Evolutionary conservation across 805 yeast genomes (phyloP), one percentile per base, ranked within the genome.

Genomic region (Dipodascus geniculatus): DNA sequence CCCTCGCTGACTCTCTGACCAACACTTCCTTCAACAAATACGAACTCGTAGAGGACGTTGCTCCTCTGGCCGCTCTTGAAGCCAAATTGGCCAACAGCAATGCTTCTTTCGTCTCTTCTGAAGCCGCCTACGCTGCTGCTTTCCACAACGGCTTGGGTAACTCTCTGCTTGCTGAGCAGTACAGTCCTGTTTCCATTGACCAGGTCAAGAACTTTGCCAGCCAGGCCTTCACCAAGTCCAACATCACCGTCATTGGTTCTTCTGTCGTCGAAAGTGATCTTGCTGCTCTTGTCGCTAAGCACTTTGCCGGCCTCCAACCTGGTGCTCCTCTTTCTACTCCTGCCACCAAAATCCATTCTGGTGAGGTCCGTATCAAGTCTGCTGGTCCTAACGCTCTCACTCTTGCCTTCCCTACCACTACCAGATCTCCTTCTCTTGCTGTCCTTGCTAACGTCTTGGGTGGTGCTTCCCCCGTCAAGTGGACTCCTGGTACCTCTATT

Each of bases 91-190:
- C 73, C 49, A 65, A 71, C 54, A 63, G 74, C 16, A 70, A 75
- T 61, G 77, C 87, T 55, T 68, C 71, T 56, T 77, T 74, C 68
- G 72, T 74, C 57, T 95, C 93, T 48, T 69, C 81, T 57, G 96
- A 89, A 72, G 78, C 81, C 61, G 79, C 88, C 66, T 91, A 87
- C 73, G 80, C 81, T 62, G 73, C 82, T 56, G 80, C 95, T 51
- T 93, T 85, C 81, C 86, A 93, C 77, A 75, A 71, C 57, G 97
- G 96, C 53, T 80, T 87, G 64, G 97, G 96, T 65, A 80, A 83
- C 71, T 84, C 96, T 59, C 76, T 87, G 64, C 77, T 77, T 68
- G 87, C 79, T 68, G 85, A 85, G 68, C 85, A 87, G 57, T 76
- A 78, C 59, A 70, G 76, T 59, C 64, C 80, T 48, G 73, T 81